These are phyloP conservation scores for Bipolaris oryzae DNA, from an alignment of 2,329 filamentous ascomycete species.

Conservation along the genomic window DNA sequence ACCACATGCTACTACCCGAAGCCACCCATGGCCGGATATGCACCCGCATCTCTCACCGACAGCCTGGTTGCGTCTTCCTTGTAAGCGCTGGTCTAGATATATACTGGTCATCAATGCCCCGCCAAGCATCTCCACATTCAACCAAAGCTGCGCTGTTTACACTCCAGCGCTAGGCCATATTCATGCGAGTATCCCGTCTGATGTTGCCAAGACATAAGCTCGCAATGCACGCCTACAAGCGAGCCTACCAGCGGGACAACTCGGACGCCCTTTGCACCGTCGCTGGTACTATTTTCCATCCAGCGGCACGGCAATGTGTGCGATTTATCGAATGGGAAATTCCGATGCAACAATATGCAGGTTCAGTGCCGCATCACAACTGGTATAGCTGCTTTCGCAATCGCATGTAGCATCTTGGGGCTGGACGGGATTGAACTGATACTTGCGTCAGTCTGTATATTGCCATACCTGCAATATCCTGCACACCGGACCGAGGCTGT, in stretches of 20 bases:
- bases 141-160: conserved; percentile 8
- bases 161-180: conserved; percentile 15
- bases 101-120: conserved; percentile 8
- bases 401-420: neutral
- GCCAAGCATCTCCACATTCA: conserved; percentile 17
- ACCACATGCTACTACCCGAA: neutral
- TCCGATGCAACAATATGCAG: conserved; percentile 5
- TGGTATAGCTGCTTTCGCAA: neutral
- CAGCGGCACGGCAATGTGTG: conserved; percentile 13
- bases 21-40: neutral
- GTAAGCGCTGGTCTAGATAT: conserved; percentile 14
- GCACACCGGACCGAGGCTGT: conserved; percentile 7
- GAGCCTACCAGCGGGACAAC: conserved; percentile 19
- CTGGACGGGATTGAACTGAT: neutral
- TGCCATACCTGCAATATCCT: conserved; percentile 2
- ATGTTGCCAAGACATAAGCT: conserved; percentile 16
- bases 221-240: conserved; percentile 14
- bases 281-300: conserved; percentile 11
- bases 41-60: conserved; percentile 4
- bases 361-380: neutral
- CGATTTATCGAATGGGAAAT: conserved; percentile 12
- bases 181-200: conserved; percentile 13
- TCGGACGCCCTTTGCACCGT: conserved; percentile 16
- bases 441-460: conserved; percentile 5
- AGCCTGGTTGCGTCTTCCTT: conserved; percentile 2